Base-by-base conservation (phyloP, 768 basidiomycete genomes). In the Amanita jacksonii region DNA sequence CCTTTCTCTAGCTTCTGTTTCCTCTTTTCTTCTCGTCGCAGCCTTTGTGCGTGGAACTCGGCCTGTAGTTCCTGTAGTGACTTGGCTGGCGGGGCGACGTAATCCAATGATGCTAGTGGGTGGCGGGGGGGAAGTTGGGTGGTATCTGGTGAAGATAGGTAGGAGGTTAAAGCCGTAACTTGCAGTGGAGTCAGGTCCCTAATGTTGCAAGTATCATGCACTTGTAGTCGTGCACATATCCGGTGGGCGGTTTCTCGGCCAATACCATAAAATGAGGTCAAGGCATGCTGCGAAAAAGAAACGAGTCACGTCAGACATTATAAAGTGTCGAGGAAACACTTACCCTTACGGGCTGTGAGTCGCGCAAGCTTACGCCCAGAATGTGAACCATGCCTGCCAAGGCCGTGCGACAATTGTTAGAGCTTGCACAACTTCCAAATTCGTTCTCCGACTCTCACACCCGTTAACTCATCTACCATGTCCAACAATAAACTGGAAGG, bases 81-180 rank as follows among this genome's bases (percentile, higher is more conserved):
- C 43, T 57, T 67, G n/a, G 67, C 62, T 38, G 69, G 68, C 13
- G 66, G 72, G 18, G 76, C 72, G 30, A 63, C 61, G 58, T 71
- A 82, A 39, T 64, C 51, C 9, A 72, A 66, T 2, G 68, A 52
- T 1, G 87, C 85, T 25, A 90, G 74, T 9, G 81, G 81, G 50
- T 79, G 73, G 28, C 72, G 72, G 5, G 79, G 76, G 3, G 85
- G 72, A 8, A 76, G 69, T 0, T 79, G 68, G 2, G 84, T 75
- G 13, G 87, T 91, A 18, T 75, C 66, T 1, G 96, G 93, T 0
- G 91, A 87, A 4, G 93, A 92, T 8, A 99, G 80, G 64, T 90
- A 94, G 5, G 94, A 87, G 9, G 92, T 84, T n/a, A 99, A 74
- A 12, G 84, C 75, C 10, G 91, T 96, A 39, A 93, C 69, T 73